Base-by-base conservation (phyloP, 805 yeast genomes). In the Yamadazyma laniorum region DNA sequence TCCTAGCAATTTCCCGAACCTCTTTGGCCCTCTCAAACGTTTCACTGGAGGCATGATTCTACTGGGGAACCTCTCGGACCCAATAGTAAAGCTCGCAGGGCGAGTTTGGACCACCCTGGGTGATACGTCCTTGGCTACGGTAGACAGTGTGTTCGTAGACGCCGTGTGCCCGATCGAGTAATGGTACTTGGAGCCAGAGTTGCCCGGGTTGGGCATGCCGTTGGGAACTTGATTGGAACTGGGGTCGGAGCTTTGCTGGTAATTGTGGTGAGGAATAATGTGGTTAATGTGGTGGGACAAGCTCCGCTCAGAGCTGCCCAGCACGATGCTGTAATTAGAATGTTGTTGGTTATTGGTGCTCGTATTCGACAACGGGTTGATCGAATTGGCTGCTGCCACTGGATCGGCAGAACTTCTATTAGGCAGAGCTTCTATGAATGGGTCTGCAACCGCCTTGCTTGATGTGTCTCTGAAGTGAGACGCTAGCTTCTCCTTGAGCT, bases 1-100 rank as follows among this genome's bases (percentile, higher is more conserved):
- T 2, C 81, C 81, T 27, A 76, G 44, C 3, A 52, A 37, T 39
- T 53, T 58, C 5, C 65, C 64, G 35, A 67, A 63, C 23, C 74
- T 56, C 40, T 72, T 58, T 1, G 63, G 45, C 9, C 67, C 59
- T 32, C 67, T 51, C 22, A 61, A 51, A 33, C 65, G 42, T 38
- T 55, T 60, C n/a, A 58, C 45, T 7, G 53, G 47, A 6, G 48
- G 50, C 26, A 41, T 25, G 13, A 29, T 36, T 25, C 33, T 15
- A 12, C 34, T 32, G 3, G 43, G 26, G n/a, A 27, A 15, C 7
- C 30, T 15, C 6, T 21, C 23, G 9, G 23, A 21, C 23, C 6
- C 6, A 6, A 9, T 7, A 9, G 6, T 21, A 6, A 7, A 6
- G 23, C 23, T 21, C 9, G 23, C 6, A 21, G 23, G 23, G 6